These are phyloP conservation scores for Candida dubliniensis DNA, from an alignment of 1,139 yeast species.

Conservation along the genomic window DNA sequence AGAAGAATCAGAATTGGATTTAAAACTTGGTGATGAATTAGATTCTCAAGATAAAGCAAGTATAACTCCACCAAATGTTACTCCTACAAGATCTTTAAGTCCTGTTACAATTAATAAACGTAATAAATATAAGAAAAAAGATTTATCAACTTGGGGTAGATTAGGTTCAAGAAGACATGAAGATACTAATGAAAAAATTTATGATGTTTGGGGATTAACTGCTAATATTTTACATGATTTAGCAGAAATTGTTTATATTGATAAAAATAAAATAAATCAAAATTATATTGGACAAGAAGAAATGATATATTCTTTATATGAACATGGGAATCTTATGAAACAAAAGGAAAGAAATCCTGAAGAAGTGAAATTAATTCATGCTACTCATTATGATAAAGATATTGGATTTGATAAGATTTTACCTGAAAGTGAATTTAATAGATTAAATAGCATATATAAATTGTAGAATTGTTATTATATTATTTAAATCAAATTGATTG, in stretches of 20 bases:
- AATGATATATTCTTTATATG: slow-evolving; percentile 54
- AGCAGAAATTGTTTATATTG: slow-evolving; percentile 54
- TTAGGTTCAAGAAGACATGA: slow-evolving; percentile 41
- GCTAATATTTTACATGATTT: slow-evolving; percentile 82
- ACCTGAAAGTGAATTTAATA: slow-evolving; percentile 43
- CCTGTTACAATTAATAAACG: slow-evolving; percentile 6
- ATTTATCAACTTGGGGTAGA: slow-evolving; percentile 37
- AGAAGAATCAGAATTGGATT: slow-evolving; percentile 34
- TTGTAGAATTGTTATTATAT: slow-evolving; percentile 19
- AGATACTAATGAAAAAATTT: slow-evolving; percentile 42
- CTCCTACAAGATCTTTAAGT: slow-evolving; percentile 9
- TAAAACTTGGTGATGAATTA: slow-evolving; percentile 15
- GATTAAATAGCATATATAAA: slow-evolving; percentile 44
- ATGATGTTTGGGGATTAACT: slow-evolving; percentile 90
- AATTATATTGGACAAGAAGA: slow-evolving; percentile 63
- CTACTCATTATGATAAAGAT: slow-evolving; percentile 29
- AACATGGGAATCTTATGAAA: slow-evolving; percentile 50
- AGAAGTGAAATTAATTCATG: slow-evolving; percentile 37
- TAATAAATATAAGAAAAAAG: slow-evolving; percentile 4
- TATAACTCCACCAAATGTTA: slow-evolving; percentile 15
- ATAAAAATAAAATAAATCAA: slow-evolving; percentile 12
- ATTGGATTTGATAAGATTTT: slow-evolving; percentile 53
- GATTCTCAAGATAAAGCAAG: slow-evolving; percentile 16
- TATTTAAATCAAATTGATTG: no score
- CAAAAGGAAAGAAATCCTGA: slow-evolving; percentile 32